Evolutionary conservation across 2,329 filamentous ascomycete species (phyloP).

Genomic region (Gliomastix tumulicola): DNA sequence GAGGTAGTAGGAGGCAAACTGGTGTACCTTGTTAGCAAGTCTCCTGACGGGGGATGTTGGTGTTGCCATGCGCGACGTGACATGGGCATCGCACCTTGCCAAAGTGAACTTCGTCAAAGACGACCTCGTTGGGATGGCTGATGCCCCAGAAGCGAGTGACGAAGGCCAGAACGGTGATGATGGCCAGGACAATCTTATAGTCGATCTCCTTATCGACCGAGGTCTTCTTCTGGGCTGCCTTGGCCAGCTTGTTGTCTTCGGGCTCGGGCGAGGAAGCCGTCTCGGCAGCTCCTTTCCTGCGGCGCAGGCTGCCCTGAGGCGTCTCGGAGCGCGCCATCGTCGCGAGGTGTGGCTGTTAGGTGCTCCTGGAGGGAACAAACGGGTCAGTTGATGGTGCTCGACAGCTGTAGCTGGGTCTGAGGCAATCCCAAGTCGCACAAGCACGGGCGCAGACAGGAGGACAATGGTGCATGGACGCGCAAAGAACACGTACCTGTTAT

Average conservation of each 20-base stretch:
- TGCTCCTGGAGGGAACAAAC: too few relatives aligned
- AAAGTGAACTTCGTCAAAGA: constrained; percentile 99
- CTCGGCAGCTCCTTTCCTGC: constrained; percentile 41
- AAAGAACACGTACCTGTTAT: too few relatives aligned
- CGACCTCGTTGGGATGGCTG: constrained; percentile 89
- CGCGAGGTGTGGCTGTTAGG: too few relatives aligned
- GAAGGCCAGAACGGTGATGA: constrained; percentile 82
- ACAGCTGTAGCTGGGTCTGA: too few relatives aligned
- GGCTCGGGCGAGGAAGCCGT: constrained; percentile 27
- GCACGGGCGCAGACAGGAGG: too few relatives aligned
- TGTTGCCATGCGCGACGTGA: neutral
- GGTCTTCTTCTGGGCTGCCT: constrained; percentile 23
- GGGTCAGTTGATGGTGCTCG: too few relatives aligned
- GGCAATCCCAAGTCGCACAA: too few relatives aligned
- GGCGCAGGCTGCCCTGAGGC: constrained; percentile 52
- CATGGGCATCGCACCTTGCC: constrained; percentile 70
- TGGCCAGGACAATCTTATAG: constrained; percentile 68
- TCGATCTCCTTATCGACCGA: constrained; percentile 61
- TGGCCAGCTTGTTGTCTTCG: constrained; percentile 44
- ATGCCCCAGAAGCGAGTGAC: constrained; percentile 94
- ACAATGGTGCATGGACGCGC: too few relatives aligned
- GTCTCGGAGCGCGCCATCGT: constrained; percentile 40
- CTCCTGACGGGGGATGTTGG: neutral
- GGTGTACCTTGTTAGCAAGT: constrained; percentile 5
- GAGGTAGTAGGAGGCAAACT: constrained; percentile 78